Base-by-base conservation (phyloP, 805 yeast species). In the Metschnikowia similis region DNA sequence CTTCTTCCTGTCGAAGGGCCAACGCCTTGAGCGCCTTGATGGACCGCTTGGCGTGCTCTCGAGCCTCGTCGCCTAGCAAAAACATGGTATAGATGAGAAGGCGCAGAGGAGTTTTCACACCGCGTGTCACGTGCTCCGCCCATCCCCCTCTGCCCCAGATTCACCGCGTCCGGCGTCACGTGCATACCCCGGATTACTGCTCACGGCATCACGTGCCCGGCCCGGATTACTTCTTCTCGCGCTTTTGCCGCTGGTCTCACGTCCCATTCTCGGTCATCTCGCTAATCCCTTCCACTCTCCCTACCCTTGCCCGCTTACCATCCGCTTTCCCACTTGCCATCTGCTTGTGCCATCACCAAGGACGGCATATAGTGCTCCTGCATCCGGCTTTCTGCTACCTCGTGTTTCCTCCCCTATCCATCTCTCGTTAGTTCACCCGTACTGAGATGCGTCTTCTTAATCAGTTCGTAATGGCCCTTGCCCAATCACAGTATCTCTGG, bases 31-130 rank as follows among this genome's bases (percentile, higher is more conserved):
- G 52, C 13, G 56, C 60, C 30, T 50, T 49, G 14, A 58, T 47
- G 3, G 59, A 55, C 43, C 47, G 45, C 29, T 54, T 54, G 40
- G 56, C 59, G 36, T 55, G 47, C 40, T 56, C 60, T n/a, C 59
- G 49, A 32, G 59, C 56, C 11, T 56, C 56, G 30, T 53, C 38
- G 3, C 62, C 62, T 32, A 58, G 54, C 17, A 58, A 37, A 45
- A 58, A 58, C n/a, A 56, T 57, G 34, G 28, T 35, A 10, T 26
- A 21, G 48, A 44, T 30, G 45, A 9, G 32, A 27, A 36, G 43
- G 47, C 50, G 14, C 41, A 30, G n/a, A 8, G 10, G 10, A 8
- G 11, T 45, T 45, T 36, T 45, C 16, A 16, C 14, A 10, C 11
- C 47, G 47, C 35, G 48, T 14, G 48, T 35, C 51, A 44, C 51